Evolutionary conservation across 176 grass and related monocot genomes (phyloP).

Genomic region (Rhynchospora tenuis): DNA sequence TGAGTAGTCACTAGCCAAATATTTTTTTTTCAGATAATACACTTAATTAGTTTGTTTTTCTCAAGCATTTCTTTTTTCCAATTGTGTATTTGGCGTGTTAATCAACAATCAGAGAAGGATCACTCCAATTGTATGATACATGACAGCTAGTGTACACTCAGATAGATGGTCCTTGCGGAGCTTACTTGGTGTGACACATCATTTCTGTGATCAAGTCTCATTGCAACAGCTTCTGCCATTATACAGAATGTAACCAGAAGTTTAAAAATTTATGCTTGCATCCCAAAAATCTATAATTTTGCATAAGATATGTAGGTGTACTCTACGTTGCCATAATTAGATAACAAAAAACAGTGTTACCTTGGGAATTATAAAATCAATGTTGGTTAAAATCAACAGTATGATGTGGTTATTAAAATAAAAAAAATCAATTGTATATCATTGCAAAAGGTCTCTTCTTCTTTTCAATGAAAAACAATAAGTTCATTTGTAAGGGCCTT

Average conservation of each 20-base stretch:
- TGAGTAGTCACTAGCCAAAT: neutral
- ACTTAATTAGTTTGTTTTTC: neutral
- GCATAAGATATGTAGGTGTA: neutral
- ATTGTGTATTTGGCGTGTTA: neutral
- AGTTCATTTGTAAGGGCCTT: neutral
- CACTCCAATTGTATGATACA: slow-evolving; percentile 32
- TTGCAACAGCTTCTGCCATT: neutral
- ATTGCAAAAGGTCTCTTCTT: neutral
- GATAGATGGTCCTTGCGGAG: slow-evolving; percentile 22
- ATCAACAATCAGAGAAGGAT: neutral
- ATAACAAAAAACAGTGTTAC: neutral
- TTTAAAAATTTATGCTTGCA: neutral
- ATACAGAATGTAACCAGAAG: slow-evolving; percentile 4
- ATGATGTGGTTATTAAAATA: neutral
- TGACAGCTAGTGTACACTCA: slow-evolving; percentile 12
- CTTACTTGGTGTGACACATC: slow-evolving; percentile 30
- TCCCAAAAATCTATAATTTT: neutral
- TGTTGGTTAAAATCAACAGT: neutral
- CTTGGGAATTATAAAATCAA: neutral
- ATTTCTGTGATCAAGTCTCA: slow-evolving; percentile 20
- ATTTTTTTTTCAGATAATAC: neutral
- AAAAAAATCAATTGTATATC: neutral
- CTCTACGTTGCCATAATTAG: neutral
- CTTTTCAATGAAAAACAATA: neutral
- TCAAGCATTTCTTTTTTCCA: neutral